Evolutionary conservation across 1,284 basidiomycete genomes (phyloP), one percentile per base, ranked within the genome.

Genomic region (Austroboletus novae-zelandiae): DNA sequence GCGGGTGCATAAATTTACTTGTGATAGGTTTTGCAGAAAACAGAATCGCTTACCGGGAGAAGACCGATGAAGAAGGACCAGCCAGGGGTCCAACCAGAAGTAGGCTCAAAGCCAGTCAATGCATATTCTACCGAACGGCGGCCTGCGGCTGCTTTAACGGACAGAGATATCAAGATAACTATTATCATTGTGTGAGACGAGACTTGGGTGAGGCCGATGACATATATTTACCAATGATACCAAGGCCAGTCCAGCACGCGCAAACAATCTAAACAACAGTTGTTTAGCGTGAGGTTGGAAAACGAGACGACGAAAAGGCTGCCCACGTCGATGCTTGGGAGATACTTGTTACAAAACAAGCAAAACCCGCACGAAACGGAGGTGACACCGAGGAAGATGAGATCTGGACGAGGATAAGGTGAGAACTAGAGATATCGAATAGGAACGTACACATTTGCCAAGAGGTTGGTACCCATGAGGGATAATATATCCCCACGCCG

Each of bases 31-130:
- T 18, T 35, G 20, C 17, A 27, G 43, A n/a, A 7, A 3, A 37
- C 11, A 43, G 14, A 17, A 37, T 25, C 30, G 53, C 75, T 56
- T 63, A 81, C 79, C 31, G 78, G 77, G 30, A 80, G 66, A 27
- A 80, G 55, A 31, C 79, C 79, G 41, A 80, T 76, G 58, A 82
- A 81, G 56, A 80, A 81, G 1, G 79, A 71, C 78, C 79, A 81
- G 25, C 79, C 80, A 31, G 79, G 71, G 11, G 70, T 71, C 80
- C 80, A 81, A 10, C 79, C 80, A 8, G 79, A 79, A 31, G 68
- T 63, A 35, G 78, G 73, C 54, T 80, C 72, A 41, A 79, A 82
- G 42, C 72, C 71, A 17, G 72, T 73, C 0, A 81, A 60, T 0
- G 75, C 79, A 57, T 73, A 81, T 0, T 70, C 64, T 1, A 71